These are phyloP conservation scores for Leishmania guyanensis DNA, from an alignment of 208 protist genomes.

Conservation along the genomic window DNA sequence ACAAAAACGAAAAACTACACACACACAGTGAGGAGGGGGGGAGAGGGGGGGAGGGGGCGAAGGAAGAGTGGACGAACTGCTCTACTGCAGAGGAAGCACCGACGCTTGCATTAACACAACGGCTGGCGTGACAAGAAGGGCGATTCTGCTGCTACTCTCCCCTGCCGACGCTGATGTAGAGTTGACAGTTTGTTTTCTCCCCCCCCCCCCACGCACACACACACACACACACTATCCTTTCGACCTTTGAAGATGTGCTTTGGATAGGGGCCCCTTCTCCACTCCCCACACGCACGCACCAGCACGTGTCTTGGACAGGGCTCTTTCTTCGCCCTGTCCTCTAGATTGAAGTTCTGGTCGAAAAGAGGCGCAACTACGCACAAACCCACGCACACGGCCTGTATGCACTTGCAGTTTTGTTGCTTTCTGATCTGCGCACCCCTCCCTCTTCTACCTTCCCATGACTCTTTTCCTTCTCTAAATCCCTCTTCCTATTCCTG, in stretches of 20 bases:
- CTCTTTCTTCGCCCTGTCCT: not conserved
- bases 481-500: not conserved
- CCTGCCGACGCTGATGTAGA: not conserved
- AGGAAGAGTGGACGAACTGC: not conserved
- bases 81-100: not conserved
- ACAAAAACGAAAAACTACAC: not conserved
- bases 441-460: not conserved
- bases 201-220: not conserved
- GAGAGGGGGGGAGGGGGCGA: not conserved
- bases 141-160: not conserved
- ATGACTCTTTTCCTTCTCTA: not conserved
- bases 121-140: not conserved
- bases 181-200: not conserved
- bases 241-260: not conserved
- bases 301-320: not conserved
- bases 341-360: not conserved
- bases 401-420: not conserved
- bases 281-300: not conserved
- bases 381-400: not conserved
- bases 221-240: not conserved
- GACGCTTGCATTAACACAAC: conserved; percentile 1
- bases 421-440: not conserved
- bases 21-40: not conserved
- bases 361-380: not conserved
- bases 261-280: not conserved